phyloP scores from a whole-genome alignment of 2,329 filamentous ascomycete species.

The Aspergillus chevalieri region DNA sequence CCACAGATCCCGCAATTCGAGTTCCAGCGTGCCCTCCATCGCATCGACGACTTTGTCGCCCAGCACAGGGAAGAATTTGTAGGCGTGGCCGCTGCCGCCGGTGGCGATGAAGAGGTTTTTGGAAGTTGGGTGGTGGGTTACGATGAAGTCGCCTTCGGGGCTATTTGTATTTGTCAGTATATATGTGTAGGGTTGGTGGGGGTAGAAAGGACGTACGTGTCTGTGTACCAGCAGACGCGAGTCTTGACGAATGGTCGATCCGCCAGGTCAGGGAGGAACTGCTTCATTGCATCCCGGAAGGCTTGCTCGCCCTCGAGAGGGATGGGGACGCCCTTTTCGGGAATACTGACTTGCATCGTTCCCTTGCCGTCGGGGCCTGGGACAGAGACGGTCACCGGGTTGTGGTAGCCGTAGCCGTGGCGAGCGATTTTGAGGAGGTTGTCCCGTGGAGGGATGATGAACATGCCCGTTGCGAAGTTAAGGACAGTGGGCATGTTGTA shows the following conservation, averaged over 20 bases:
- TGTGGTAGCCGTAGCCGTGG: conserved; percentile 62
- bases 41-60: conserved; percentile 47
- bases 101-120: conserved; percentile 46
- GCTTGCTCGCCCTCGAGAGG: conserved; percentile 54
- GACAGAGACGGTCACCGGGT: conserved; percentile 31
- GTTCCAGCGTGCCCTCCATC: conserved; percentile 39
- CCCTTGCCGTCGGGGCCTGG: conserved; percentile 8
- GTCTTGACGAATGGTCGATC: conserved; percentile 57
- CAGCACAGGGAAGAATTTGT: conserved; percentile 50
- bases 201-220: conserved; percentile 46
- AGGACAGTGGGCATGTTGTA: conserved; percentile 59
- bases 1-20: conserved; percentile 40
- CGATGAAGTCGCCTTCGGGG: conserved; percentile 62
- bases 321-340: conserved; percentile 31
- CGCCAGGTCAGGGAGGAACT: conserved; percentile 57
- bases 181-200: background rate
- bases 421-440: conserved; percentile 63
- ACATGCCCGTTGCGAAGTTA: conserved; percentile 46
- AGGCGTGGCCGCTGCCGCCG: conserved; percentile 49
- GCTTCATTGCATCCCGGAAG: conserved; percentile 55
- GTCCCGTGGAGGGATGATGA: conserved; percentile 50
- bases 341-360: conserved; percentile 34
- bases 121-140: conserved; percentile 62
- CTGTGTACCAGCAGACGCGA: conserved; percentile 69
- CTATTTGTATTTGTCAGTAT: conserved; percentile 14